Base-by-base conservation (phyloP, 257 asterid genomes). In the Handroanthus guayacan region DNA sequence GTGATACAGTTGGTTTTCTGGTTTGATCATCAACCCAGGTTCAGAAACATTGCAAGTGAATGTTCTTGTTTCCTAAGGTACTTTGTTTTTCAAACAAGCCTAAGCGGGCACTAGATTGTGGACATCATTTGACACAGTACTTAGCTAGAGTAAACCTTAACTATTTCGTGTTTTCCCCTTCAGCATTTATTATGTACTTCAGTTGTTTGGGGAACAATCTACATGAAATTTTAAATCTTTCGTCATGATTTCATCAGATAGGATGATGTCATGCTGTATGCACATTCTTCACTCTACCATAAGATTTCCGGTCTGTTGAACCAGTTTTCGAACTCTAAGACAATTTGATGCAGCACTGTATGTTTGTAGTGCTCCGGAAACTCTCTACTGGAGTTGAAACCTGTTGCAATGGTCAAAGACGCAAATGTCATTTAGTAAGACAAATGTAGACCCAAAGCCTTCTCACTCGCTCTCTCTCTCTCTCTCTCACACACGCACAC, bases 301-400 rank as follows among this genome's bases (percentile, higher is more conserved):
- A 63, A 39, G 14, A 62, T 60, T 61, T 43, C 67, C 58, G 37
- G 56, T 50, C 51, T 25, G 11, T 66, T 66, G 73, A 72, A 62
- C 51, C 71, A 56, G 41, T 67, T 68, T 72, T 75, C 38, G 55
- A 36, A 62, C 45, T 57, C 44, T 55, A 1, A 48, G 56, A 64
- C 65, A 45, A 78, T 54, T 57, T 78, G 72, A 56, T 25, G 65
- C 47, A 73, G 37, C 71, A 38, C 65, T 54, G 75, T 63, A 62
- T 51, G 44, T 10, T 57, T 56, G 37, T 44, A 63, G 18, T 45
- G 67, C 75, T 31, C 70, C 43, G 12, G 36, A 47, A 2, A 43
- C 80, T 69, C n/a, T 58, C 69, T 84, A 80, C 52, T 58, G 77
- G 76, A 84, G 85, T 44, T 75, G 83, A 74, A 84, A 83, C 85